A percentile compares a stretch with the other conserved stretches of the same genome.
Conservation (phyloP, 2,329 filamentous ascomycete genomes). For the Dothistroma pini region DNA sequence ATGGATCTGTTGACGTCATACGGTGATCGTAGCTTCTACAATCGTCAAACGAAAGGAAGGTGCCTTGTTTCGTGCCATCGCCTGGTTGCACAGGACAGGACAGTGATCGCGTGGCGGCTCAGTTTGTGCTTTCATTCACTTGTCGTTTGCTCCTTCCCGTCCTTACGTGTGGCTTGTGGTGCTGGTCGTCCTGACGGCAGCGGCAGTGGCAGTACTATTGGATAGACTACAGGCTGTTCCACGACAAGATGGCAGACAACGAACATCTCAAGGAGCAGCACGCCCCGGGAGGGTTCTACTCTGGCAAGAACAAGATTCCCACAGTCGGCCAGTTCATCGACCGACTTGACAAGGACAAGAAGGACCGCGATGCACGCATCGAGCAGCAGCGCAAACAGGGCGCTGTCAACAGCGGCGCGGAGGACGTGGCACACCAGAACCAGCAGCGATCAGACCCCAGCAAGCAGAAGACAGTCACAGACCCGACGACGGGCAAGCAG, state of each 20-base stretch:
- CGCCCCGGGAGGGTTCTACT: conserved; percentile 64
- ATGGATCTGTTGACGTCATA: neutral
- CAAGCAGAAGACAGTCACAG: conserved; percentile 64
- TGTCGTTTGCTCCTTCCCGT: neutral
- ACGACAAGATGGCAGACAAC: conserved; percentile 13
- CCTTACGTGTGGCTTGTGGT: neutral
- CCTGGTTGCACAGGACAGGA: neutral
- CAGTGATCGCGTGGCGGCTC: neutral
- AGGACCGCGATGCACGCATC: conserved; percentile 66
- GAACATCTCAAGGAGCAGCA: conserved; percentile 16
- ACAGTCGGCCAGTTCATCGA: conserved; percentile 83
- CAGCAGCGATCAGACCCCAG: conserved; percentile 44
- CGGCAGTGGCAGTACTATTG: neutral
- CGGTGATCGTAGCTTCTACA: neutral
- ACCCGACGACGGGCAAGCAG: conserved; percentile 82
- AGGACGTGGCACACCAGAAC: conserved; percentile 47
- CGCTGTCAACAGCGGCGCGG: conserved; percentile 33
- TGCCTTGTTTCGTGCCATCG: neutral
- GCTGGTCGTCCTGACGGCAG: neutral
- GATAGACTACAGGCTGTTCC: neutral
- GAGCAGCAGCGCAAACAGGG: conserved; percentile 44
- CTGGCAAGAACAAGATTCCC: conserved; percentile 76
- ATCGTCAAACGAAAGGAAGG: neutral
- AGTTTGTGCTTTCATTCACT: neutral
- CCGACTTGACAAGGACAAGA: conserved; percentile 74